phyloP scores from a whole-genome alignment of 495 filamentous ascomycete genomes.

The Neurospora sp. region DNA sequence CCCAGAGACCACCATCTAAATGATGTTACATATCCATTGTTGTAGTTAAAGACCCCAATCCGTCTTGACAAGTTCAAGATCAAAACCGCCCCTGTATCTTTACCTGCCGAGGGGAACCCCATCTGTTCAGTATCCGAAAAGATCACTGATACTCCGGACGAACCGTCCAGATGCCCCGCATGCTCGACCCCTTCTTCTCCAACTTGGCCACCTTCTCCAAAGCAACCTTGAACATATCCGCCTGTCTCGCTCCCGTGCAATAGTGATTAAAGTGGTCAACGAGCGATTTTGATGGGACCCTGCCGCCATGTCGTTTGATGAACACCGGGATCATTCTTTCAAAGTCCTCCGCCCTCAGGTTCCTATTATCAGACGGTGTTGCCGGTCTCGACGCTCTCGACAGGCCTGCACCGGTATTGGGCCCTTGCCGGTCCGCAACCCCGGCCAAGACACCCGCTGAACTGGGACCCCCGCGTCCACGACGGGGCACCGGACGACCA shows the following conservation, averaged over 20 bases:
- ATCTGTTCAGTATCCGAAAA: neutral
- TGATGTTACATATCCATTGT: neutral
- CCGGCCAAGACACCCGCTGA: conserved; percentile 38
- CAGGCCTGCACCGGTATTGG: conserved; percentile 18
- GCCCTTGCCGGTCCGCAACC: too few species aligned
- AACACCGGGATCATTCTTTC: conserved; percentile 65
- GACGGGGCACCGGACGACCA: conserved; percentile 41
- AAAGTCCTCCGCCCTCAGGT: conserved; percentile 44
- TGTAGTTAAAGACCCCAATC: neutral
- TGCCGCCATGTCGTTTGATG: conserved; percentile 58
- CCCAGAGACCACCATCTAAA: neutral
- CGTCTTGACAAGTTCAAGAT: neutral
- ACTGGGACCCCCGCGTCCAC: conserved; percentile 29
- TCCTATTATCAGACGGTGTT: conserved; percentile 7
- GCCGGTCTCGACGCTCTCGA: conserved; percentile 22
- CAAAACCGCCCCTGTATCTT: neutral
- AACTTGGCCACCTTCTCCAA: conserved; percentile 40
- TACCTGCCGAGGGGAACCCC: neutral
- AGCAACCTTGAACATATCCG: conserved; percentile 37
- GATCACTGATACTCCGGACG: conserved; percentile 16
- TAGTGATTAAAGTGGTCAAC: conserved; percentile 64
- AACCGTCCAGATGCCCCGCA: conserved; percentile 34
- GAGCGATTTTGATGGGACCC: conserved; percentile 61
- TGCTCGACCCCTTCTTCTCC: conserved; percentile 29
- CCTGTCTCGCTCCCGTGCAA: conserved; percentile 31